Base-by-base conservation (phyloP, 805 yeast genomes). In the Scheffersomyces spartinae region DNA sequence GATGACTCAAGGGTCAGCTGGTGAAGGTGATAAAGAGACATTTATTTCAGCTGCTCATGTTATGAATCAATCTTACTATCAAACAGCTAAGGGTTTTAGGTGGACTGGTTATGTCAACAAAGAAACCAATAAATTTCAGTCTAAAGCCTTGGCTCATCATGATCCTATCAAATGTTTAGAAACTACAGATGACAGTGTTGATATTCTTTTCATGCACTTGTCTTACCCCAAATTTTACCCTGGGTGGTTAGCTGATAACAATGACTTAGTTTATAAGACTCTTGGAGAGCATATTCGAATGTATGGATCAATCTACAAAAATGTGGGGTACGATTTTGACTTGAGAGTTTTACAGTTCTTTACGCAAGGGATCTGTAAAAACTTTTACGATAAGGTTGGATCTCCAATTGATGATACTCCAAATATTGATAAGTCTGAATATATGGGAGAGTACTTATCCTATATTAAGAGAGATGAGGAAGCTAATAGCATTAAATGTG, bases 191-290 rank as follows among this genome's bases (percentile, higher is more conserved):
- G n/a, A n/a, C n/a, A n/a, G n/a, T n/a, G n/a, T n/a, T n/a, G n/a
- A n/a, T n/a, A n/a, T n/a, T n/a, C n/a, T n/a, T n/a, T 72, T 73
- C 41, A 63, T 71, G 68, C 81, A 72, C 45, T 47, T 72, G 33
- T 68, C 75, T 10, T 71, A 73, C 40, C 81, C 81, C 9, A 73
- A 67, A 34, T 49, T 39, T 28, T 53, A 40, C 24, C 56, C 60
- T 14, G 34, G 42, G 20, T 48, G 54, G 55, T 33, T 55, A 14
- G 49, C 38, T 5, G 45, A 52, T 26, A 51, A 52, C 36, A 41
- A 51, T 24, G 63, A 59, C 25, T 48, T 59, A 35, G 31, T 54
- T 7, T 57, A 55, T 36, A 37, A 40, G 21, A 39, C 43, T 7
- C 37, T 34, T 40, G 46, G 42, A 6, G 40, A 49, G 13, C 65